Conservation (phyloP, 306 rosid species). For the Calophaca sinica region DNA sequence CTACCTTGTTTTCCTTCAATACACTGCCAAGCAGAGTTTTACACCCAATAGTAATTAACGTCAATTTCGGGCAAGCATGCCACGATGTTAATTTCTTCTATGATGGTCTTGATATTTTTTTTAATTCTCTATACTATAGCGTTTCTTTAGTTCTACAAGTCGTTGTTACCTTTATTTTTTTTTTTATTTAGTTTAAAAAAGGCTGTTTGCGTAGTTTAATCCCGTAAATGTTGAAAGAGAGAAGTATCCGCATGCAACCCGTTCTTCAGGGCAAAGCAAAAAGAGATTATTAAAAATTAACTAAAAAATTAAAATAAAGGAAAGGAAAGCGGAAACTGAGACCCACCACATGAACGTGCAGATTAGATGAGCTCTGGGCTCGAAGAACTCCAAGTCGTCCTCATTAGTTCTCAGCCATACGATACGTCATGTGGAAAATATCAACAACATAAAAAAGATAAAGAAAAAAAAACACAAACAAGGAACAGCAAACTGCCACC, state of each 20-base stretch:
- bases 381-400: constrained; percentile 55
- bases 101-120: constrained; percentile 1
- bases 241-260: constrained; percentile 42
- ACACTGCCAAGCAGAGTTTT: too few species aligned
- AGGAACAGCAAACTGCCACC: constrained; percentile 60
- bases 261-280: constrained; percentile 51
- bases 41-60: too few species aligned
- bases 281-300: background rate
- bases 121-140: background rate
- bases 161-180: constrained; percentile 31
- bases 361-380: constrained; percentile 64
- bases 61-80: constrained; percentile 44
- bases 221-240: constrained; percentile 31
- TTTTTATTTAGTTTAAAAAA: background rate
- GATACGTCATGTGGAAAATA: background rate
- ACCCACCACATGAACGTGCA: constrained; percentile 63
- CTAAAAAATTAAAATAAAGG: background rate
- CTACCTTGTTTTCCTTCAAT: background rate
- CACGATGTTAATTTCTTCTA: constrained; percentile 38
- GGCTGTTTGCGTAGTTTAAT: constrained; percentile 31
- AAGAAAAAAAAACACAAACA: background rate
- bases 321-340: constrained; percentile 39
- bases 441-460: too few species aligned
- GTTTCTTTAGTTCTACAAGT: constrained; percentile 37
- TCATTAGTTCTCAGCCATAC: constrained; percentile 45